Base-by-base conservation (phyloP, 2,329 filamentous ascomycete genomes). In the Ophiostoma quercus region DNA sequence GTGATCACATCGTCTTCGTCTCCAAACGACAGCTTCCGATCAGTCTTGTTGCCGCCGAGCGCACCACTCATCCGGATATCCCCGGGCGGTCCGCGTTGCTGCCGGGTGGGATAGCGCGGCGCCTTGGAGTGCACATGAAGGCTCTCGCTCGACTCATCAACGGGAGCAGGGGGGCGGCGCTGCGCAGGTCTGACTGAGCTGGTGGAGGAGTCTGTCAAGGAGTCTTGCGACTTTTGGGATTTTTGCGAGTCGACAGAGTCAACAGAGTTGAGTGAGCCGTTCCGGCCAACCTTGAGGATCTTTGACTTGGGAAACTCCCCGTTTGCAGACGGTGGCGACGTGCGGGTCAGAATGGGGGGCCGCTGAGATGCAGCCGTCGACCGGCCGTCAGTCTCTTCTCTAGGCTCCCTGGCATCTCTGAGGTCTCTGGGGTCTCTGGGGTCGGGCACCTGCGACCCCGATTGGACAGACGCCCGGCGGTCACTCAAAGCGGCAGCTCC, bases 71-170 rank as follows among this genome's bases (percentile, higher is more conserved):
- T 68, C 0, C 16, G 34, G 1, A 47, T 16, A n/a, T 34, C 25
- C 37, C 25, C n/a, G 14, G 29, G 54, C 54, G 67, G 19, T n/a
- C 29, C 25, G 14, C 66, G 66, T 43, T 54, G 16, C 7, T 16
- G 67, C 3, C 47, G 47, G 12, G 67, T 63, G 9, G 69, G 65
- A 16, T 60, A 32, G 3, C 60, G 67, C 1, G 54, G 67, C 4
- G 67, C 37, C 29, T 68, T 66, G n/a, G 67, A 43, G 67, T 71
- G 63, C 63, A 71, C 70, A 54, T 71, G 70, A n/a, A 71, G 19
- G n/a, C 39, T 67, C 22, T 68, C 67, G 37, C 57, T 62, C 8
- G 62, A n/a, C 32, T 65, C 69, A 19, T 39, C 66, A 4, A 51
- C 25, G 16, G 57, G 51, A 1, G 19, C 41, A 19, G 22, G 66